Evolutionary conservation across 2,329 filamentous ascomycete species (phyloP).

Genomic region (Beauveria varroae): DNA sequence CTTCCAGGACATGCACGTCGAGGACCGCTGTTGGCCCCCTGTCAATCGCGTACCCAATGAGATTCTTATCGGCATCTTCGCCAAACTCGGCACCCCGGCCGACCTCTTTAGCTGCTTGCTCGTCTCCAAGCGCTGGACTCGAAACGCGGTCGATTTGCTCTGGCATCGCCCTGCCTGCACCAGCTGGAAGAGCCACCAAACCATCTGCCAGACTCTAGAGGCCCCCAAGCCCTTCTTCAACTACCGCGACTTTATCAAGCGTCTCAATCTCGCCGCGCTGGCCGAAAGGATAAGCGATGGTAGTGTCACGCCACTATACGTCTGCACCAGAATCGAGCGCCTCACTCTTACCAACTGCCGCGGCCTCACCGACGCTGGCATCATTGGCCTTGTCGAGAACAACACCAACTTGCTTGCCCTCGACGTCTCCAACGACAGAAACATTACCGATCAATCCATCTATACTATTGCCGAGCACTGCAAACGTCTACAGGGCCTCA

Average conservation of each 20-base stretch:
- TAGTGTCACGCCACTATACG: conserved; percentile 70
- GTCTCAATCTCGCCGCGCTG: conserved; percentile 80
- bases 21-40: conserved; percentile 64
- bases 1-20: conserved; percentile 65
- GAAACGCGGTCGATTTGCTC: conserved; percentile 83
- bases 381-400: conserved; percentile 70
- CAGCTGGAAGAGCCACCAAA: conserved; percentile 72
- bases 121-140: conserved; percentile 89
- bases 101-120: conserved; percentile 87
- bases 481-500: conserved; percentile 78
- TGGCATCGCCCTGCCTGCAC: conserved; percentile 94
- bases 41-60: conserved; percentile 85
- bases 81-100: conserved; percentile 65
- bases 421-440: conserved; percentile 79
- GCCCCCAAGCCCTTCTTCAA: conserved; percentile 71
- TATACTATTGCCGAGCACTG: conserved; percentile 73
- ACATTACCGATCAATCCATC: conserved; percentile 78
- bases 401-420: conserved; percentile 79
- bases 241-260: conserved; percentile 84
- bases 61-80: conserved; percentile 87
- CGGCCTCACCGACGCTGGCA: conserved; percentile 73
- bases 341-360: conserved; percentile 87
- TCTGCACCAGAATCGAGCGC: conserved; percentile 86
- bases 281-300: conserved; percentile 75
- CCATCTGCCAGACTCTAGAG: conserved; percentile 71